Conservation (phyloP, 2,329 filamentous ascomycete species). For the Aspergillus aculeatinus region DNA sequence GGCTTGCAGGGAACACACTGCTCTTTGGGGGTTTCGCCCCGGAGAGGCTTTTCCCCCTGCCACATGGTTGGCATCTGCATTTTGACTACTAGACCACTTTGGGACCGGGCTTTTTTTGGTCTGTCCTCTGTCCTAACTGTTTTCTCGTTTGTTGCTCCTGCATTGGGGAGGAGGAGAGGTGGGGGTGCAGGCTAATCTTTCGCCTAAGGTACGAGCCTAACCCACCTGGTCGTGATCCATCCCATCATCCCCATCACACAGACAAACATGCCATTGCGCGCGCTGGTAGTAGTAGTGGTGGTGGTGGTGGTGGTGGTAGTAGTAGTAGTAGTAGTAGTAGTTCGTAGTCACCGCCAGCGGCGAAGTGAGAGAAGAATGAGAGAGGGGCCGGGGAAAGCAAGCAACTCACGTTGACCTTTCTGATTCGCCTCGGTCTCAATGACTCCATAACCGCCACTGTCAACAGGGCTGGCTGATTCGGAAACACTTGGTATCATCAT, state of each 20-base stretch:
- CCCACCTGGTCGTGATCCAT: neutral
- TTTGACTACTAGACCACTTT: neutral
- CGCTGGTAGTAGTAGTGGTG: too few relatives aligned
- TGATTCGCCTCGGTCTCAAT: conserved; percentile 5
- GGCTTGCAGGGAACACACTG: neutral
- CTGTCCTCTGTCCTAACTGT: neutral
- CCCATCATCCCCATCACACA: neutral
- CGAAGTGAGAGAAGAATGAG: too few relatives aligned
- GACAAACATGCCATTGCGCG: neutral
- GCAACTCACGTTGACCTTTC: neutral
- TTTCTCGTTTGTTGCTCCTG: neutral
- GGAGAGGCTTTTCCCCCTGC: conserved; percentile 4
- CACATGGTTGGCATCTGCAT: conserved; percentile 37
- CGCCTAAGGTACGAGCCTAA: conserved; percentile 4
- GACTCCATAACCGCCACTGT: conserved; percentile 11
- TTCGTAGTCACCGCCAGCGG: too few relatives aligned
- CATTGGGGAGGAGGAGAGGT: neutral
- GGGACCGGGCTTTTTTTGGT: neutral
- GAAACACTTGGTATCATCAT: neutral
- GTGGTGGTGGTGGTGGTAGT: too few relatives aligned
- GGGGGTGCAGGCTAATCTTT: neutral
- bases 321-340: too few relatives aligned
- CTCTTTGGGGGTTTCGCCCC: neutral
- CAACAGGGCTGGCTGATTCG: conserved; percentile 11
- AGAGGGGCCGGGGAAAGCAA: neutral